A percentile compares a stretch with the other conserved stretches of the same genome.
These are phyloP conservation scores for Diaporthe citriasiana DNA, from an alignment of 2,329 filamentous ascomycete species.

Conservation along the genomic window DNA sequence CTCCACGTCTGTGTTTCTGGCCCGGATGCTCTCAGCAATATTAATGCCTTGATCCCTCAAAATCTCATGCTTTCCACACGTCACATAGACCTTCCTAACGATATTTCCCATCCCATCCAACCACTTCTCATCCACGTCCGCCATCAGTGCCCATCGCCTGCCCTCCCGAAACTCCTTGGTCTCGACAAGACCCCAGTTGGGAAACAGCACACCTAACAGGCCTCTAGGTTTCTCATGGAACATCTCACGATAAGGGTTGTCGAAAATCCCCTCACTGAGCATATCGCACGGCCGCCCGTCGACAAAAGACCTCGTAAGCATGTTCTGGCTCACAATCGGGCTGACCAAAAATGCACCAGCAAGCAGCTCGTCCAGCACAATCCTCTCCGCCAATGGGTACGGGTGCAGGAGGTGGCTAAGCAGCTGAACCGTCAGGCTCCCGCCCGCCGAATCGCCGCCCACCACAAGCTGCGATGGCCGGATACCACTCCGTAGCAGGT, in stretches of 20 bases:
- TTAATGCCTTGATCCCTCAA: conserved; percentile 50
- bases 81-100: conserved; percentile 50
- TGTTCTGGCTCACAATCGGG: conserved; percentile 50
- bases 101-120: conserved; percentile 46
- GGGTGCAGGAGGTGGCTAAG: conserved; percentile 53
- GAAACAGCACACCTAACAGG: not conserved
- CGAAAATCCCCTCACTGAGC: conserved; percentile 46
- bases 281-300: conserved; percentile 53
- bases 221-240: conserved; percentile 35
- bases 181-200: conserved; percentile 2
- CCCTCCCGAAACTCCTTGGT: conserved; percentile 32
- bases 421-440: conserved; percentile 52
- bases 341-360: conserved; percentile 52
- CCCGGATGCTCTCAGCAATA: conserved; percentile 46
- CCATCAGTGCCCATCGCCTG: conserved; percentile 48
- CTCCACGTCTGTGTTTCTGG: conserved; percentile 44
- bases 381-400: conserved; percentile 44
- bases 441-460: conserved; percentile 56
- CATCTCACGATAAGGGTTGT: conserved; percentile 29
- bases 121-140: conserved; percentile 50
- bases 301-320: conserved; percentile 44
- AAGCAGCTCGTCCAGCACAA: conserved; percentile 49
- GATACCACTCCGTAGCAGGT: conserved; percentile 50
- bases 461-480: conserved; percentile 51
- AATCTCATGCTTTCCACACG: conserved; percentile 51